Base-by-base conservation (phyloP, 345 rosid species). In the Pseudoturritis turrita region DNA sequence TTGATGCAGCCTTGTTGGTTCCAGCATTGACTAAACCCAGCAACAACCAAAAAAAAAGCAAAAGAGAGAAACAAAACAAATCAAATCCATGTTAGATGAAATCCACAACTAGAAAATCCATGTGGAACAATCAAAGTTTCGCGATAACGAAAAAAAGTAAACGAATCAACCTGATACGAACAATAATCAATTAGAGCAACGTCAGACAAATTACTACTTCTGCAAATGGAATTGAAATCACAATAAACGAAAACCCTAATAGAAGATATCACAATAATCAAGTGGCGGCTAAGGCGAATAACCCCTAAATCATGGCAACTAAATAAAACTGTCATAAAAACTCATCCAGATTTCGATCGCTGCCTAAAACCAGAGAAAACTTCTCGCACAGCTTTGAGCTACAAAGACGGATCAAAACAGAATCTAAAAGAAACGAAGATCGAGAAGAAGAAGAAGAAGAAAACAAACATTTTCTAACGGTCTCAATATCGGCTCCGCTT, bases 1-100 rank as follows among this genome's bases (percentile, higher is more conserved):
- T 92, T 2, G 98, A 92, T 31, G 99, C 97, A 3, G 99, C 92
- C 77, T 77, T 96, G 87, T 96, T 96, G 5, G 89, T 58, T 60
- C 94, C 98, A 78, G 92, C 99, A 82, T 76, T 85, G 43, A 82
- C 99, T 92, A 81, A 73, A 36, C 12, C 19, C 54, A 57, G 4
- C 41, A 56, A n/a, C n/a, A n/a, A n/a, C n/a, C n/a, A n/a, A n/a
- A n/a, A n/a, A n/a, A n/a, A 29, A 31, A 73, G 2, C 41, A 21
- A 51, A 28, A 33, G 19, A 72, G 67, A 13, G 2, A 47, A 21
- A 60, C 53, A 10, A 43, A 39, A 57, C 1, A 35, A 52, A 33
- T n/a, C 2, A 43, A 52, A 33, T 19, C n/a, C 10, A 1, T 33
- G 33, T 70, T 64, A 70, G 40, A 54, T 33, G 0, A 28, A 28